phyloP scores from a whole-genome alignment of 169 alveolate genomes.

The Cryptosporidium meleagridis region DNA sequence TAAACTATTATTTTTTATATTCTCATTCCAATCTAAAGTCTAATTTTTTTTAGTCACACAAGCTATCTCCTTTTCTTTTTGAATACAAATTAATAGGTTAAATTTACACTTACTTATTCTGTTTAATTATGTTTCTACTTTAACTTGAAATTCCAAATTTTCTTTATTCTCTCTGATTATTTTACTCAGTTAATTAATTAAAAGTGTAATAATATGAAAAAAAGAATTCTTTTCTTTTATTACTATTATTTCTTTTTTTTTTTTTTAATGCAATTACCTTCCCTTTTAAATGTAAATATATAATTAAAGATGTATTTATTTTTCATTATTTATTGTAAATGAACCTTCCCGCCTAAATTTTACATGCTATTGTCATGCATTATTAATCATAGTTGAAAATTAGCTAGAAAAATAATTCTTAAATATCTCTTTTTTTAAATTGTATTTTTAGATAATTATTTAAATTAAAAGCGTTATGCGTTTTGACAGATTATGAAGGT shows the following conservation, averaged over 20 bases:
- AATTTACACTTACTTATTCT: no score
- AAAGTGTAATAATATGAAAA: no score
- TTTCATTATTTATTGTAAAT: neutral
- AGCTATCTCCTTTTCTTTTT: neutral
- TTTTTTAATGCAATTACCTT: no score
- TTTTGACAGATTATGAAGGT: no score
- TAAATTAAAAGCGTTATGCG: no score
- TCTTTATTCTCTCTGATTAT: neutral
- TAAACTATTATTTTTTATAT: no score
- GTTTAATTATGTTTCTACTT: no score
- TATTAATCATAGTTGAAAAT: neutral
- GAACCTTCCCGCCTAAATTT: constrained; percentile 1
- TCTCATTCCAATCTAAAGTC: neutral
- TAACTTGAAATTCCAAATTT: neutral
- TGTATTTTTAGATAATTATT: neutral
- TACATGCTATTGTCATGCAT: neutral
- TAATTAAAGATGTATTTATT: constrained; percentile 3
- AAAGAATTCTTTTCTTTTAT: no score
- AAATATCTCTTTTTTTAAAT: neutral
- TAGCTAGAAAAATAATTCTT: neutral
- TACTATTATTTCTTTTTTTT: no score
- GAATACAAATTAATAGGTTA: neutral
- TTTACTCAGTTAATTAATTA: neutral
- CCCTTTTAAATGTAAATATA: neutral
- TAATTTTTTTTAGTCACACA: no score